phyloP scores from a whole-genome alignment of 2,329 filamentous ascomycete species.

The Diaporthe citriasiana region DNA sequence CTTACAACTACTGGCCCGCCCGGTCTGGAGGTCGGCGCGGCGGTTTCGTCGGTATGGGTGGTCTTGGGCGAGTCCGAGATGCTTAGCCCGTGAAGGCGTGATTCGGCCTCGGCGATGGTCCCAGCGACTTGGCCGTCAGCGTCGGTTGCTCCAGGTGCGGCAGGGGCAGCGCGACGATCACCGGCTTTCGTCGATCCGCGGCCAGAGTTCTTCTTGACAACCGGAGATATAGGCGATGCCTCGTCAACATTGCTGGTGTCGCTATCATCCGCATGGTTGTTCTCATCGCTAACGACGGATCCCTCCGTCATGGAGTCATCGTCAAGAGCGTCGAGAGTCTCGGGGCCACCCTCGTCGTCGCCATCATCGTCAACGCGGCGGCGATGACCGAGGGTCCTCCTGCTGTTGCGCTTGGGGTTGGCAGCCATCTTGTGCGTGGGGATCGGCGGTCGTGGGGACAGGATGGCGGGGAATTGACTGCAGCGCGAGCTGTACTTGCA shows the following conservation, averaged over 20 bases:
- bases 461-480: slow-evolving; percentile 35
- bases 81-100: slow-evolving; percentile 70
- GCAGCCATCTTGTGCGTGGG: slow-evolving; percentile 48
- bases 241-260: slow-evolving; percentile 75
- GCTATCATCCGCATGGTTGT: slow-evolving; percentile 71
- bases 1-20: slow-evolving; percentile 68
- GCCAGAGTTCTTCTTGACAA: slow-evolving; percentile 55
- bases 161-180: slow-evolving; percentile 43
- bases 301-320: slow-evolving; percentile 77
- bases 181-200: slow-evolving; percentile 58
- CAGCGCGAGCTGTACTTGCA: slow-evolving; percentile 41
- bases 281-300: slow-evolving; percentile 73
- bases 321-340: slow-evolving; percentile 67
- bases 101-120: slow-evolving; percentile 64
- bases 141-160: slow-evolving; percentile 41
- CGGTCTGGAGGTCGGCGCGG: slow-evolving; percentile 57
- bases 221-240: slow-evolving; percentile 64
- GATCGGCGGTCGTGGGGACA: slow-evolving; percentile 35
- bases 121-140: slow-evolving; percentile 44
- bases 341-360: slow-evolving; percentile 74
- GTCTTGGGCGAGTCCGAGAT: slow-evolving; percentile 59
- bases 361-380: slow-evolving; percentile 79
- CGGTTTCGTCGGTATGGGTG: slow-evolving; percentile 61
- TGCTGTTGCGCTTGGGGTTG: slow-evolving; percentile 64
- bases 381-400: slow-evolving; percentile 76